Evolutionary conservation across 257 asterid species (phyloP).

Genomic region (Ligustrum vulgare): DNA sequence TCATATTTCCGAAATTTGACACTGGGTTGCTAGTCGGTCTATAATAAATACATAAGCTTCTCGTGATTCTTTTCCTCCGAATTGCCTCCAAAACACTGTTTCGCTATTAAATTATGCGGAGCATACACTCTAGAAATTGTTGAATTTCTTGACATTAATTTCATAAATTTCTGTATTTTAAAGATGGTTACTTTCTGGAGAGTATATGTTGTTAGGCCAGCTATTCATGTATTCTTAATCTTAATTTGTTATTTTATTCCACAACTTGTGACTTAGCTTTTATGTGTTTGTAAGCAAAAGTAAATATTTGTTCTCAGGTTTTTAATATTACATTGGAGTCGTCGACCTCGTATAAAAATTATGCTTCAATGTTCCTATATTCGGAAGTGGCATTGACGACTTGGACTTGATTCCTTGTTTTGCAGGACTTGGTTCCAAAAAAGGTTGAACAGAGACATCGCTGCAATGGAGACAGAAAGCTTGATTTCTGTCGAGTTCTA

Average conservation of each 20-base stretch:
- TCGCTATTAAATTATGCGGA: neutral
- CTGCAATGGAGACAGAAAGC: constrained; percentile 30
- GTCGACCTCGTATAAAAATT: neutral
- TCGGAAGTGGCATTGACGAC: neutral
- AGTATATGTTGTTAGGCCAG: neutral
- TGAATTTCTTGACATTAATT: neutral
- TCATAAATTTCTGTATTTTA: neutral
- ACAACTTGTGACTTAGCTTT: neutral
- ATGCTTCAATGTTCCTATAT: neutral
- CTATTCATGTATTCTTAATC: neutral
- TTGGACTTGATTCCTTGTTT: neutral
- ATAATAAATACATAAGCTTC: neutral
- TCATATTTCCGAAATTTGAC: neutral
- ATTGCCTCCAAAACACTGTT: neutral
- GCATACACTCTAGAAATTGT: neutral
- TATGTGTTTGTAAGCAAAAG: neutral
- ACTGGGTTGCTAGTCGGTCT: neutral
- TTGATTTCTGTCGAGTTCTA: constrained; percentile 28
- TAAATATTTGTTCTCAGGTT: neutral
- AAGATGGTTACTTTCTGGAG: neutral
- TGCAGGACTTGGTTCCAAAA: constrained; percentile 45
- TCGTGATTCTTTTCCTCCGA: neutral
- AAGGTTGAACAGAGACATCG: constrained; percentile 21
- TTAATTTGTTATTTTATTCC: neutral
- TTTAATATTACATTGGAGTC: neutral